phyloP scores from a whole-genome alignment of 441 rosid genomes.

The Gossypium gossypioides region DNA sequence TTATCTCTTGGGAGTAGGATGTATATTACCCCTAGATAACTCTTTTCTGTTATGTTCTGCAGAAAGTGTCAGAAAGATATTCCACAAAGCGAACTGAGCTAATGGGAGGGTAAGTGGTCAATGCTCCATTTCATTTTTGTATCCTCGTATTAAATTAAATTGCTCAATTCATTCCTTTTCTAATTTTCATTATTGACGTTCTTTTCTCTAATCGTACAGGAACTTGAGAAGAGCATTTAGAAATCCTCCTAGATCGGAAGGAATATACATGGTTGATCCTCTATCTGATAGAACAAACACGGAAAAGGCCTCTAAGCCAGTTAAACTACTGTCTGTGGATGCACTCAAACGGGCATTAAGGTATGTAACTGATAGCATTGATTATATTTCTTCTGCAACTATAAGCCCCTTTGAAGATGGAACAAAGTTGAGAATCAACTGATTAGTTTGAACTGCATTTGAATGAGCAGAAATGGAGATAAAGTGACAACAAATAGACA shows the following conservation, averaged over 20 bases:
- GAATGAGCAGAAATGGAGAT: conserved; percentile 60
- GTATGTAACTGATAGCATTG: conserved; percentile 24
- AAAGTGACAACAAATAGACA: conserved; percentile 75
- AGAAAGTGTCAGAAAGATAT: conserved; percentile 68
- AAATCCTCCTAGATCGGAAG: conserved; percentile 40
- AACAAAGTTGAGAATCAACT: not conserved
- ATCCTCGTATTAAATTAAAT: not conserved
- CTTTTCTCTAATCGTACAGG: conserved; percentile 23
- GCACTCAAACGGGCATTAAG: conserved; percentile 74
- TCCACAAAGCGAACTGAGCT: conserved; percentile 55
- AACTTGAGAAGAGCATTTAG: conserved; percentile 62
- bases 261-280: conserved; percentile 63
- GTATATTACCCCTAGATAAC: not conserved
- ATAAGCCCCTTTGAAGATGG: not conserved
- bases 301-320: conserved; percentile 43
- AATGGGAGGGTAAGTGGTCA: conserved; percentile 75
- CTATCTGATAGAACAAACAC: conserved; percentile 37
- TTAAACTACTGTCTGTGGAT: conserved; percentile 61
- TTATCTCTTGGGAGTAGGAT: conserved; percentile 6
- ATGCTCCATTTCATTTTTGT: conserved; percentile 4
- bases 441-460: not conserved
- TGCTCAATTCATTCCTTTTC: not conserved
- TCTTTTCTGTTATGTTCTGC: conserved; percentile 11
- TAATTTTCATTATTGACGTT: not conserved
- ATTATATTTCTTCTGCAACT: not conserved